Evolutionary conservation across 2,329 filamentous ascomycete species (phyloP).

Genomic region (Diplodia seriata): DNA sequence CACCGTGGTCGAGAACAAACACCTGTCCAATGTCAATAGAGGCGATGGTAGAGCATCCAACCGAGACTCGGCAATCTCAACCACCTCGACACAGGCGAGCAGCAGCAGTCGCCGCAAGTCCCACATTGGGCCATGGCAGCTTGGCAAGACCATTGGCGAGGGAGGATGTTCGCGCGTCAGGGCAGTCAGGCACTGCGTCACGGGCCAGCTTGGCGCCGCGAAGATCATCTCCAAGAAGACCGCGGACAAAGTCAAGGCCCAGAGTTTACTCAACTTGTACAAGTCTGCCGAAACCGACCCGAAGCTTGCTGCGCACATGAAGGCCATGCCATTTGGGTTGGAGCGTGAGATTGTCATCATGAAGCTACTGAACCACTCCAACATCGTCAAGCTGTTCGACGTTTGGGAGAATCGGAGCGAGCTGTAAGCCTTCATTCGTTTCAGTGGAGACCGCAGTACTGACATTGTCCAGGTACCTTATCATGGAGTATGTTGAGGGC

Average conservation of each 20-base stretch:
- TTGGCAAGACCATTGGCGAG: slow-evolving; percentile 87
- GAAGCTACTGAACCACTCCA: slow-evolving; percentile 93
- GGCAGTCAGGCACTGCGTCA: slow-evolving; percentile 79
- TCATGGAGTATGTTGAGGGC: slow-evolving; percentile 88
- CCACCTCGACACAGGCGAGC: slow-evolving; percentile 61
- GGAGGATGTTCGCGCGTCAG: slow-evolving; percentile 90
- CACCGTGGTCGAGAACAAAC: slow-evolving; percentile 54
- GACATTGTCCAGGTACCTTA: slow-evolving; percentile 73
- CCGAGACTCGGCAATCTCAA: slow-evolving; percentile 61
- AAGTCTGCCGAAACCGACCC: slow-evolving; percentile 69
- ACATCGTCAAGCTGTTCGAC: slow-evolving; percentile 93
- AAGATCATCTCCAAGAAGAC: slow-evolving; percentile 90
- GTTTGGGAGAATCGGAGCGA: slow-evolving; percentile 98
- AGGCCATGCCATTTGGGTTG: slow-evolving; percentile 83
- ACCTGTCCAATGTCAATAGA: slow-evolving; percentile 59
- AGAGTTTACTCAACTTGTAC: slow-evolving; percentile 84
- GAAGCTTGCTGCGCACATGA: slow-evolving; percentile 61
- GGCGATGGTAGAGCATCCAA: slow-evolving; percentile 59
- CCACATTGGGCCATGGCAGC: slow-evolving; percentile 90
- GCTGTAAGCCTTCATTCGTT: slow-evolving; percentile 67
- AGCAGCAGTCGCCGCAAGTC: slow-evolving; percentile 64
- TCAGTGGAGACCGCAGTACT: slow-evolving; percentile 33
- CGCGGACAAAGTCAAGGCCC: slow-evolving; percentile 80
- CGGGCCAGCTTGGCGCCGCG: slow-evolving; percentile 83
- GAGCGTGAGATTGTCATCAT: slow-evolving; percentile 96